phyloP scores from a whole-genome alignment of 1,284 basidiomycete species.

The Ustilago shanxiensis region DNA sequence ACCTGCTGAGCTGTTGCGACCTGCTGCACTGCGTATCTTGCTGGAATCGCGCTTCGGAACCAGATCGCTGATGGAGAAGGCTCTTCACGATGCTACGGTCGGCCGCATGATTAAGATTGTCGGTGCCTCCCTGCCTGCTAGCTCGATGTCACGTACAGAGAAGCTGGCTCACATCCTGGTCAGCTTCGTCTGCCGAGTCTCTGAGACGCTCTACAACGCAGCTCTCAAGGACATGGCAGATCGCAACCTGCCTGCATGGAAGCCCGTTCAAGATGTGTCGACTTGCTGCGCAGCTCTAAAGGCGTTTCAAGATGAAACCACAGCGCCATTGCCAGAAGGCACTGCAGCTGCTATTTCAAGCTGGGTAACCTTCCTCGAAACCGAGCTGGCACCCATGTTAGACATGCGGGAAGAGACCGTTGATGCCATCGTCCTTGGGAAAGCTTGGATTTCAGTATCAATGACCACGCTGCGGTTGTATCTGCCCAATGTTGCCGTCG shows the following conservation, averaged over 20 bases:
- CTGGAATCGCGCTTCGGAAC: constrained; percentile 43
- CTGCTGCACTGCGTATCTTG: constrained; percentile 25
- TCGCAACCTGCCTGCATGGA: constrained; percentile 15
- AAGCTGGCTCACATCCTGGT: constrained; percentile 23
- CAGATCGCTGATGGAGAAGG: constrained; percentile 34
- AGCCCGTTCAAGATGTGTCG: background rate
- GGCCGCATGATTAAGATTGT: constrained; percentile 40
- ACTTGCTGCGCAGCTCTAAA: constrained; percentile 19
- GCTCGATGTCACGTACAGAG: constrained; percentile 35
- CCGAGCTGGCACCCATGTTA: constrained; percentile 12
- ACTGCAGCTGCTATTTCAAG: constrained; percentile 21
- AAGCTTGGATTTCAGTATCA: constrained; percentile 79
- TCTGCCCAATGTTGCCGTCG: constrained; percentile 86
- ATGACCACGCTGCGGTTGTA: constrained; percentile 79
- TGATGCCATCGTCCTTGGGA: constrained; percentile 70
- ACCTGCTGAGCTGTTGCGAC: constrained; percentile 44
- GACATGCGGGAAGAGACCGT: background rate
- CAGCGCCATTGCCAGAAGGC: constrained; percentile 15
- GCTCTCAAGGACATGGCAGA: constrained; percentile 24
- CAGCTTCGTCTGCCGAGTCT: constrained; percentile 26
- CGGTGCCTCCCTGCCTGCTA: constrained; percentile 41
- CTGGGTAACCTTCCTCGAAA: constrained; percentile 24
- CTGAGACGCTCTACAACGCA: constrained; percentile 30
- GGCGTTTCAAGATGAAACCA: constrained; percentile 11
- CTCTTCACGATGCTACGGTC: constrained; percentile 37